Percentiles rank a stretch among this genome's conserved stretches.
phyloP scores from a whole-genome alignment of 106 monocot species.

The Allium sativum region DNA sequence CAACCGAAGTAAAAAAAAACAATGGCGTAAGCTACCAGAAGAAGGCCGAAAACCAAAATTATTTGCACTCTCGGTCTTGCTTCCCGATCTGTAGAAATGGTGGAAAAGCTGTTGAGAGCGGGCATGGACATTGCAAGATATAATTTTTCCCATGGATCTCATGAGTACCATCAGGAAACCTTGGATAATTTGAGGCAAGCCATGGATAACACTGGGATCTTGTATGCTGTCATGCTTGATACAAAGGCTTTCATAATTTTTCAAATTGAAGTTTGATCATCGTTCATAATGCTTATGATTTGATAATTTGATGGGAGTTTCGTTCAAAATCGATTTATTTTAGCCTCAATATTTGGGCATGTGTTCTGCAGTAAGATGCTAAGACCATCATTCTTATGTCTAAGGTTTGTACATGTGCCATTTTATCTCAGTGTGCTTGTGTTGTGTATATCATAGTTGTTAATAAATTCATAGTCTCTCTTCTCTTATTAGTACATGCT shows the following conservation, averaged over 20 bases:
- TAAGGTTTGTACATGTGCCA: too few relatives aligned
- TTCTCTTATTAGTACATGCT: too few relatives aligned
- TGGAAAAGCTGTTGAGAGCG: slow-evolving; percentile 8
- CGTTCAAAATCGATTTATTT: background rate
- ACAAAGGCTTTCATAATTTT: slow-evolving; percentile 22
- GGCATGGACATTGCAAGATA: slow-evolving; percentile 11
- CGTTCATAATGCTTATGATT: background rate
- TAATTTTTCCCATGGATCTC: slow-evolving; percentile 18
- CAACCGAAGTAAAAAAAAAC: background rate
- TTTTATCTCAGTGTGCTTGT: too few relatives aligned
- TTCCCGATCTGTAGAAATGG: slow-evolving; percentile 16
- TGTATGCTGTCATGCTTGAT: slow-evolving; percentile 16
- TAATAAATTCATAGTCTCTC: too few relatives aligned
- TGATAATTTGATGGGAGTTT: background rate
- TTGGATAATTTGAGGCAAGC: slow-evolving; percentile 11
- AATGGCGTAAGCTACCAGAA: background rate
- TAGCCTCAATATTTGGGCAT: too few relatives aligned
- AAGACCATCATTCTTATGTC: too few relatives aligned
- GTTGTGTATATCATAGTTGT: too few relatives aligned
- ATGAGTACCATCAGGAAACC: slow-evolving; percentile 25
- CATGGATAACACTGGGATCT: slow-evolving; percentile 18
- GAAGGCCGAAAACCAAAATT: slow-evolving; percentile 19
- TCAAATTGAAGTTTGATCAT: too few relatives aligned
- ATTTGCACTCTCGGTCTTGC: slow-evolving; percentile 18
- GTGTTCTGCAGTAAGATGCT: too few relatives aligned